A percentile compares a stretch with the other conserved stretches of the same genome.
Evolutionary conservation across 1,284 basidiomycete genomes (phyloP).

Genomic region (Moesziomyces antarcticus): DNA sequence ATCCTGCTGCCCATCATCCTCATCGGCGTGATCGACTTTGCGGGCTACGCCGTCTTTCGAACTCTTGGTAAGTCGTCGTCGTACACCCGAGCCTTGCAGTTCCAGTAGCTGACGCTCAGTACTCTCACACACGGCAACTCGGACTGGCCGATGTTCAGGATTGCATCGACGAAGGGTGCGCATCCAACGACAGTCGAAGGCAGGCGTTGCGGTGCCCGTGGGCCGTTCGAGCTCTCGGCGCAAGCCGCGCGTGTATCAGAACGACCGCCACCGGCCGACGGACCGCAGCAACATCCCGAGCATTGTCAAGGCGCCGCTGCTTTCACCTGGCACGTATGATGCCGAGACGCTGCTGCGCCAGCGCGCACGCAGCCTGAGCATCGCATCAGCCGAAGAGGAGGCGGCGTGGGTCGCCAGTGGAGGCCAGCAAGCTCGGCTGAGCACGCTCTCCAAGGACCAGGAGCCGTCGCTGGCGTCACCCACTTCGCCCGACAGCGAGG

Average conservation of each 20-base stretch:
- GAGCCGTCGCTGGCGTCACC: slow-evolving; percentile 5
- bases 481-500: slow-evolving; percentile 24
- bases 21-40: slow-evolving; percentile 55
- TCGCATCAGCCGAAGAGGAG: slow-evolving; percentile 46
- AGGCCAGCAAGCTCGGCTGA: slow-evolving; percentile 43
- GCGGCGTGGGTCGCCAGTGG: slow-evolving; percentile 53
- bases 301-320: slow-evolving; percentile 48
- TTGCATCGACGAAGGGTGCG: slow-evolving; percentile 51
- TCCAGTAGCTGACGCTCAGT: not conserved
- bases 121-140: not conserved
- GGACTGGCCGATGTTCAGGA: slow-evolving; percentile 13
- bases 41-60: slow-evolving; percentile 60
- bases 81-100: too few species aligned
- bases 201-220: slow-evolving; percentile 13
- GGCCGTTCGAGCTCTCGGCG: slow-evolving; percentile 19
- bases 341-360: slow-evolving; percentile 59
- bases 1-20: slow-evolving; percentile 54
- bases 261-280: slow-evolving; percentile 33
- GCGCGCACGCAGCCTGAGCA: slow-evolving; percentile 47
- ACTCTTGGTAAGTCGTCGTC: slow-evolving; percentile 52
- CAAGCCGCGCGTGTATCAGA: slow-evolving; percentile 29
- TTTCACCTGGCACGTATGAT: slow-evolving; percentile 59
- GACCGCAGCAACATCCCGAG: slow-evolving; percentile 38
- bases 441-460: slow-evolving; percentile 25
- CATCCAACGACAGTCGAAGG: slow-evolving; percentile 35